phyloP scores from a whole-genome alignment of 2,329 filamentous ascomycete genomes.

The Diaporthe sp. region DNA sequence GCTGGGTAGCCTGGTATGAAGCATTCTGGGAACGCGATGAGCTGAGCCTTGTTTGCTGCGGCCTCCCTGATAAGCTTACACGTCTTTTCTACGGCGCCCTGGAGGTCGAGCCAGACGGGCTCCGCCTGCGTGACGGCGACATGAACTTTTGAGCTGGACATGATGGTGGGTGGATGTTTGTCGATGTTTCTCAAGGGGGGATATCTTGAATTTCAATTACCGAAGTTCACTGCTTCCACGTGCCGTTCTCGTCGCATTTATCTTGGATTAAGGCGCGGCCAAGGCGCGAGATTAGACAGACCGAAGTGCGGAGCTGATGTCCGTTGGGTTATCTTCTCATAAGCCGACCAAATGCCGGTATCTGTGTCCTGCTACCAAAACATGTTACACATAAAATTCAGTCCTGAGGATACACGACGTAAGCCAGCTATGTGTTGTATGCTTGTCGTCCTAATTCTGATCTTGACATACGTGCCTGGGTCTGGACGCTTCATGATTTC shows the following conservation, averaged over 20 bases:
- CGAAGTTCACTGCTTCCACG: background rate
- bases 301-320: conserved; percentile 12
- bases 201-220: background rate
- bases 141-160: conserved; percentile 38
- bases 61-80: conserved; percentile 70
- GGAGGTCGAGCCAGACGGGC: conserved; percentile 72
- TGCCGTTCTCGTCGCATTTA: background rate
- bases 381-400: background rate
- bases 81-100: conserved; percentile 68
- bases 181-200: no score
- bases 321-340: background rate
- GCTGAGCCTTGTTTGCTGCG: conserved; percentile 63
- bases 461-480: background rate
- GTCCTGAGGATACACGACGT: background rate
- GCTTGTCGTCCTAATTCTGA: background rate
- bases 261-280: background rate
- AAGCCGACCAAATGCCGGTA: conserved; percentile 10
- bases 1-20: conserved; percentile 70
- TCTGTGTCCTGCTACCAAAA: background rate
- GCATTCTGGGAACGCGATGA: conserved; percentile 69
- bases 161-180: background rate
- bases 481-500: background rate
- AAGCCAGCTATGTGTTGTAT: background rate
- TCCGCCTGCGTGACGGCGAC: conserved; percentile 71
- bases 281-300: background rate